phyloP scores from a whole-genome alignment of 495 filamentous ascomycete species.

The Podospora didyma region DNA sequence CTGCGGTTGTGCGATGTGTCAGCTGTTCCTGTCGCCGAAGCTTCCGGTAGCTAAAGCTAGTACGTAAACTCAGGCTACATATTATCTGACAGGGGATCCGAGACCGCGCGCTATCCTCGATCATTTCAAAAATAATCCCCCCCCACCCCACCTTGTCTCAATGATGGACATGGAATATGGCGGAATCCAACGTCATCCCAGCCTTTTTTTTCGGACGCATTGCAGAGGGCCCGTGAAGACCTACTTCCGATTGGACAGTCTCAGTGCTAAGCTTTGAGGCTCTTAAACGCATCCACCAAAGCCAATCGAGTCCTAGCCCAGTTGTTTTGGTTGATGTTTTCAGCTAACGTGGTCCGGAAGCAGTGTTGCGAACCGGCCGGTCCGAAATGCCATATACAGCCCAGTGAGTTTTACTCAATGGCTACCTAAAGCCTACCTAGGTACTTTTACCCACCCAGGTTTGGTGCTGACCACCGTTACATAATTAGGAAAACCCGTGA shows the following conservation, averaged over 20 bases:
- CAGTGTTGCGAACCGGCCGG: neutral
- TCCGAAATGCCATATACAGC: neutral
- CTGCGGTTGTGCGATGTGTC: neutral
- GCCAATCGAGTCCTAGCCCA: neutral
- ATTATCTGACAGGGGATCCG: neutral
- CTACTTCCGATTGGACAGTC: neutral
- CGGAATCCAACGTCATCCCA: neutral
- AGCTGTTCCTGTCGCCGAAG: neutral
- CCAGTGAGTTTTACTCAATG: neutral
- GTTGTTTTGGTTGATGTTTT: neutral
- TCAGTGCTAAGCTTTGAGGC: neutral
- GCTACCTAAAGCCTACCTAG: neutral
- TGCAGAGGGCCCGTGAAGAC: neutral
- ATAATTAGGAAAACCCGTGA: neutral
- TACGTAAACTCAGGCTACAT: neutral
- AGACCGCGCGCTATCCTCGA: neutral
- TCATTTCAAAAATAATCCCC: neutral
- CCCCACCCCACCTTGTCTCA: too few species aligned
- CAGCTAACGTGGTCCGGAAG: neutral
- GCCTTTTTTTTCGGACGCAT: neutral
- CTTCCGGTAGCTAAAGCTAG: neutral
- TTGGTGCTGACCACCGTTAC: neutral
- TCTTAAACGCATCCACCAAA: neutral
- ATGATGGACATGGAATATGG: neutral
- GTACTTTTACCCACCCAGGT: neutral